These are phyloP conservation scores for Coemansia sp. DNA, from an alignment of 192 early-diverging fungal genomes.

Conservation along the genomic window DNA sequence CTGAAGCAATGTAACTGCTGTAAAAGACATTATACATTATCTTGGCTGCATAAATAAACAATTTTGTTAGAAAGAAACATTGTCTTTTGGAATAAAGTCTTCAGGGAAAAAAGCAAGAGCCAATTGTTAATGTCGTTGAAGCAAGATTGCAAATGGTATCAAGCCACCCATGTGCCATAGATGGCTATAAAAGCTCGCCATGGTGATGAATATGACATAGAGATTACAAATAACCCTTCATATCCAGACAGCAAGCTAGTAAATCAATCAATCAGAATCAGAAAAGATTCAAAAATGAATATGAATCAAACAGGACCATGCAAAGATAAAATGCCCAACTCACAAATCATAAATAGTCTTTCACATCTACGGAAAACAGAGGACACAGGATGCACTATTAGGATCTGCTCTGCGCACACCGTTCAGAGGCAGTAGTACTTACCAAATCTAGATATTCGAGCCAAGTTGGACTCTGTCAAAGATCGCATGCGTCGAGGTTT, in stretches of 20 bases:
- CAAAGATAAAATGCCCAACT: too few species aligned
- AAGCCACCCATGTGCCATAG: background rate
- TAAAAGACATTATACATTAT: too few species aligned
- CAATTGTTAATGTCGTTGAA: background rate
- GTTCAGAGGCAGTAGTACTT: background rate
- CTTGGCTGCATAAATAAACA: background rate
- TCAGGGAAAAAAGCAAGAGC: background rate
- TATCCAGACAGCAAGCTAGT: too few species aligned
- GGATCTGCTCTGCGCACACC: background rate
- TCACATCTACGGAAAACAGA: too few species aligned
- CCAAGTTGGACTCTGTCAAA: conserved; percentile 1
- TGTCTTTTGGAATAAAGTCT: background rate
- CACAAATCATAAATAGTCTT: too few species aligned
- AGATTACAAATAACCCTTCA: background rate
- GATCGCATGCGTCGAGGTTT: conserved; percentile 4
- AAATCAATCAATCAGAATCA: too few species aligned
- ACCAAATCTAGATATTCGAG: background rate
- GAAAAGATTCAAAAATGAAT: too few species aligned
- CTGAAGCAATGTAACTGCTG: too few species aligned
- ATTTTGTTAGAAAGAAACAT: background rate
- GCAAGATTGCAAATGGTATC: background rate
- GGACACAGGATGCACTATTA: too few species aligned
- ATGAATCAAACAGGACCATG: too few species aligned
- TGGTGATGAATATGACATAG: background rate
- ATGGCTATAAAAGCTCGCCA: background rate